These are phyloP conservation scores for Eremothecium gossypii DNA, from an alignment of 1,139 yeast species.

Conservation along the genomic window DNA sequence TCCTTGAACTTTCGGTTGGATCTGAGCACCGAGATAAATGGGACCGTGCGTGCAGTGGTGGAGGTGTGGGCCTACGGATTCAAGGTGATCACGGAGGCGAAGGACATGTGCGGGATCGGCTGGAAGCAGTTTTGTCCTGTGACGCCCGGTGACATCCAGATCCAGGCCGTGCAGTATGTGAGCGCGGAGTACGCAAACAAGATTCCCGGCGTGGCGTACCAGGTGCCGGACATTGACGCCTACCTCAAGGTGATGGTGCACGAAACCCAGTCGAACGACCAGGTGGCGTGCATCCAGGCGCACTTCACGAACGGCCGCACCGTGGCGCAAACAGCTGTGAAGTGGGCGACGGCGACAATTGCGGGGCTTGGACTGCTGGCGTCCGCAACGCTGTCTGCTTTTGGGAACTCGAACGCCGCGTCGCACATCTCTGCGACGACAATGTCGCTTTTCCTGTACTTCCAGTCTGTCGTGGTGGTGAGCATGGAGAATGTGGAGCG, in stretches of 20 bases:
- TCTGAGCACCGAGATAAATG: conserved; percentile 50
- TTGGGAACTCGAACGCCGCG: conserved; percentile 74
- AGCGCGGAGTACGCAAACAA: conserved; percentile 36
- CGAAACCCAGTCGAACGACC: conserved; percentile 30
- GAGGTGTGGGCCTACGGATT: conserved; percentile 73
- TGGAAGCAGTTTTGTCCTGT: conserved; percentile 80
- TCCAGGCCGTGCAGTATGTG: conserved; percentile 56
- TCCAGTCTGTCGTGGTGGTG: conserved; percentile 68
- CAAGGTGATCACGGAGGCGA: conserved; percentile 41
- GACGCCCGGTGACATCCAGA: conserved; percentile 59
- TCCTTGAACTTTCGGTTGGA: conserved; percentile 54
- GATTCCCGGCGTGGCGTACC: conserved; percentile 65
- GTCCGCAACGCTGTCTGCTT: conserved; percentile 59
- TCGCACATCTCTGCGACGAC: conserved; percentile 71
- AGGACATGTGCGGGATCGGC: conserved; percentile 46
- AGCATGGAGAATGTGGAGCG: conserved; percentile 64
- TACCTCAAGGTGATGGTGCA: conserved; percentile 45
- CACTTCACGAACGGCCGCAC: conserved; percentile 64
- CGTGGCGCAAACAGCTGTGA: conserved; percentile 64
- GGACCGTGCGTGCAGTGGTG: conserved; percentile 48
- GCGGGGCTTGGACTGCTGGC: conserved; percentile 69
- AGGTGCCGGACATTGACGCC: conserved; percentile 74
- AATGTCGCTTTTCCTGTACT: conserved; percentile 61
- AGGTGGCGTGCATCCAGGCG: conserved; percentile 61
- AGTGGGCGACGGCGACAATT: conserved; percentile 76